Base-by-base conservation (phyloP, 371 early-diverging fungal genomes). In the Globomyces sp. region DNA sequence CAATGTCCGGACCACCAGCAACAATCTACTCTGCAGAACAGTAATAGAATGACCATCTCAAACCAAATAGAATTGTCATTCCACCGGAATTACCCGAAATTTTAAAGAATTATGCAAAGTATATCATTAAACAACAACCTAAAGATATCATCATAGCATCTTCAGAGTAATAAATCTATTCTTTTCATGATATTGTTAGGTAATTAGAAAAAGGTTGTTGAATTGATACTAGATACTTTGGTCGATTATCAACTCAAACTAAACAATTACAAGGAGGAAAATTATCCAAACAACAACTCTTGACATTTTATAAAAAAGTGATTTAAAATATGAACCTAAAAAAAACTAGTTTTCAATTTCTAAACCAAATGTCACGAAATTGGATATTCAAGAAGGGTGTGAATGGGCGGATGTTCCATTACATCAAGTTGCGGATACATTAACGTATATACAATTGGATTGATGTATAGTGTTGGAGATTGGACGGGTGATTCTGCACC, bases 61-160 rank as follows among this genome's bases (percentile, higher is more conserved):
- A 24, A 24, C 24, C 24, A 24, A 24, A 24, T 24, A 24, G 24
- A 63, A 77, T 83, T 63, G 63, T 64, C 39, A 81, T 83, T 60
- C 83, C 83, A 44, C 67, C 81, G 10, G 80, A 78, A 37, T 72
- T 83, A 13, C 83, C 83, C 1, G 81, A 81, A 51, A 78, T 83
- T 52, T 59, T 83, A 37, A 81, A 81, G 59, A 78, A 79, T 74
- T 83, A 79, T 58, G 73, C 81, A 13, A 83, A 83, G 65, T 71
- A 71, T 63, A 77, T 83, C 48, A 78, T 83, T 46, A 63, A 70
- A 41, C 71, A 70, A 10, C 81, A 83, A 58, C 83, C 83, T 2
- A 59, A 53, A 10, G 77, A 83, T 55, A 78, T 83, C 45, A 40
- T 78, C 5, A 68, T 72, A n/a, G 62, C 65, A 5, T 74, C 75